Evolutionary conservation across 306 rosid genomes (phyloP).

Genomic region (Alnus rubra): DNA sequence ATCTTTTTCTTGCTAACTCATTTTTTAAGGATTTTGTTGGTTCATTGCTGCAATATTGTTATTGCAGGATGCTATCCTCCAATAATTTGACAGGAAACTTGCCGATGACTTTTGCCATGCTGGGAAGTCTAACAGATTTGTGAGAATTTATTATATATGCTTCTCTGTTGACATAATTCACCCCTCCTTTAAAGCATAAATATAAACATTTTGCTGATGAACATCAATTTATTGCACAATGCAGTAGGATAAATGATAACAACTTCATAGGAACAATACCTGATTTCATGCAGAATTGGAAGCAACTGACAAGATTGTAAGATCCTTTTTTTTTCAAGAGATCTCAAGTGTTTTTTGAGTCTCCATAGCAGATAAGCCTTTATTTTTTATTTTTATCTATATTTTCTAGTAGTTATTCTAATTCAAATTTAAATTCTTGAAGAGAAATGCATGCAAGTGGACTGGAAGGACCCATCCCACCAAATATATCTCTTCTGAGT

Average conservation of each 20-base stretch:
- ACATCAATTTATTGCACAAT: constrained; percentile 25
- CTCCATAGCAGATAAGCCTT: neutral
- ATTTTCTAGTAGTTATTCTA: constrained; percentile 18
- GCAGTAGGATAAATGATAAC: constrained; percentile 85
- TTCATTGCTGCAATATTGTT: constrained; percentile 21
- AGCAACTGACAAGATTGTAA: constrained; percentile 64
- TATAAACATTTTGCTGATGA: constrained; percentile 10
- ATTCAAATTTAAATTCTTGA: constrained; percentile 31
- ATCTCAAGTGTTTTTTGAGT: constrained; percentile 15
- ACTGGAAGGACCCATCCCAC: constrained; percentile 82
- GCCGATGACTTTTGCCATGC: constrained; percentile 53
- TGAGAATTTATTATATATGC: constrained; percentile 32
- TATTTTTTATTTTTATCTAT: neutral
- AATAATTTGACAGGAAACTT: constrained; percentile 68
- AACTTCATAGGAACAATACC: constrained; percentile 71
- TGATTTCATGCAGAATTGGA: constrained; percentile 71
- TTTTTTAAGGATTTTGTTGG: constrained; percentile 17
- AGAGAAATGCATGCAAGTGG: constrained; percentile 92
- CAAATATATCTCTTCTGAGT: constrained; percentile 58
- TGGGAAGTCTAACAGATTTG: constrained; percentile 65
- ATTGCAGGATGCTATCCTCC: constrained; percentile 69
- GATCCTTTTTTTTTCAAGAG: constrained; percentile 31
- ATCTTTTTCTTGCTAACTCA: neutral
- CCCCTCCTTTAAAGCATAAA: neutral
- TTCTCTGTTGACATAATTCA: neutral